These are phyloP conservation scores for Brasilioporus rufonigricans DNA, from an alignment of 768 basidiomycete genomes.

Conservation along the genomic window DNA sequence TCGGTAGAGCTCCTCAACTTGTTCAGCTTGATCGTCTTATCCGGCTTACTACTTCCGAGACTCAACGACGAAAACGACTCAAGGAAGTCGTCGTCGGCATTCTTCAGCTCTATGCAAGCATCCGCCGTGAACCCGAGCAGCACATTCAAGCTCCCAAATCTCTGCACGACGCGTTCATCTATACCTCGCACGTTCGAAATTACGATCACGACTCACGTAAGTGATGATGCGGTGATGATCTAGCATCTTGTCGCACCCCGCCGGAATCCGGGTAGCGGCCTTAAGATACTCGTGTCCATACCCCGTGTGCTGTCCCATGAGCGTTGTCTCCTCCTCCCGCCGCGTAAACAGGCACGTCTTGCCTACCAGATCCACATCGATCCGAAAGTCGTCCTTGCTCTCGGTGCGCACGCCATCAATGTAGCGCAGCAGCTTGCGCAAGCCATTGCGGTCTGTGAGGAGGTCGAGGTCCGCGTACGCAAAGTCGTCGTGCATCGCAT, in stretches of 20 bases:
- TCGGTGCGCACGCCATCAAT: conserved; percentile 11
- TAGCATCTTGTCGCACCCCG: conserved; percentile 47
- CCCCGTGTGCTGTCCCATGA: conserved; percentile 30
- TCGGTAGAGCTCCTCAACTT: background rate
- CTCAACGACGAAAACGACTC: conserved; percentile 25
- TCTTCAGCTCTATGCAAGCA: conserved; percentile 28
- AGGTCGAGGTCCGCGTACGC: conserved; percentile 37
- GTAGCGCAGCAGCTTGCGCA: conserved; percentile 65
- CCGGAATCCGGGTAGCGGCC: conserved; percentile 45
- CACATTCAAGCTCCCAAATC: conserved; percentile 55
- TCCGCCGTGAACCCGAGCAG: conserved; percentile 61
- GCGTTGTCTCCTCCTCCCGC: conserved; percentile 39
- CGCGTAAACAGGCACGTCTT: conserved; percentile 60
- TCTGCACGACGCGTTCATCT: conserved; percentile 34
- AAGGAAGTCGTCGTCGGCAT: conserved; percentile 24
- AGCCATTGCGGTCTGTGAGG: conserved; percentile 63
- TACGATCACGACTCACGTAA: conserved; percentile 46
- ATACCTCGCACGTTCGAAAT: background rate
- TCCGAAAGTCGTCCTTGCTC: conserved; percentile 51
- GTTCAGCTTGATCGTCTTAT: background rate
- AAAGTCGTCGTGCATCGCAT: conserved; percentile 34
- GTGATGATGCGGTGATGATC: conserved; percentile 63
- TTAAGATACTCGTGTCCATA: conserved; percentile 66
- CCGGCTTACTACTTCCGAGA: conserved; percentile 9
- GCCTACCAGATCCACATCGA: conserved; percentile 66